Base-by-base conservation (phyloP, 192 early-diverging fungal genomes). In the Nowakowskiella sp. region DNA sequence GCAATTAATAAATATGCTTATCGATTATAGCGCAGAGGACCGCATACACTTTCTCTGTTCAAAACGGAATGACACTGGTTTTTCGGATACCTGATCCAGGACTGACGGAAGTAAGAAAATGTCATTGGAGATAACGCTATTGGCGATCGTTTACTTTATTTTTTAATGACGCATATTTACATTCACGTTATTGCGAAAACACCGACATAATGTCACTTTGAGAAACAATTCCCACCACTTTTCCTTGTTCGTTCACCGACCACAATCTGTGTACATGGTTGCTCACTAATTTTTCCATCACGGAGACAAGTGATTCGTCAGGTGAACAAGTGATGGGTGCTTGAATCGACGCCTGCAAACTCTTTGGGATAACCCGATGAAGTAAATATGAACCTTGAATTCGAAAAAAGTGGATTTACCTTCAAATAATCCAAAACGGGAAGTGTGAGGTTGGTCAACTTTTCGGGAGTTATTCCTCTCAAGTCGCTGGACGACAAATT, bases 221-320 rank as follows among this genome's bases (percentile, higher is more conserved):
- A 8, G 82, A 72, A 9, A 84, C 50, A 19, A 84, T 80, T 16
- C 68, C 71, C 13, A 69, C 39, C 21, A 47, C 34, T 23, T 67
- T 66, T 13, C 52, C 42, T 3, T 31, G 25, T 0, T 49, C 36
- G 25, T 77, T 69, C 16, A 76, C 30, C 44, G 83, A 67, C 81
- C 81, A 85, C 9, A 77, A 55, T 8, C 79, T 68, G 53, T 85
- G 83, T n/a, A 75, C 61, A 49, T 72, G 47, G 8, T 73, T 16
- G 8, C 60, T 61, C 5, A 64, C 47, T 7, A 85, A 55, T 8
- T 53, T 10, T 9, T 69, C 42, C 2, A 85, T 21, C 2, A 73
- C 57, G 3, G 55, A 45, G 8, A 47, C 8, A 2, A 85, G 49
- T 2, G 72, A 66, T 19, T 51, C 64, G 4, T 60, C 39, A 4